Base-by-base conservation (phyloP, 768 basidiomycete genomes). In the Galerina sulciceps region DNA sequence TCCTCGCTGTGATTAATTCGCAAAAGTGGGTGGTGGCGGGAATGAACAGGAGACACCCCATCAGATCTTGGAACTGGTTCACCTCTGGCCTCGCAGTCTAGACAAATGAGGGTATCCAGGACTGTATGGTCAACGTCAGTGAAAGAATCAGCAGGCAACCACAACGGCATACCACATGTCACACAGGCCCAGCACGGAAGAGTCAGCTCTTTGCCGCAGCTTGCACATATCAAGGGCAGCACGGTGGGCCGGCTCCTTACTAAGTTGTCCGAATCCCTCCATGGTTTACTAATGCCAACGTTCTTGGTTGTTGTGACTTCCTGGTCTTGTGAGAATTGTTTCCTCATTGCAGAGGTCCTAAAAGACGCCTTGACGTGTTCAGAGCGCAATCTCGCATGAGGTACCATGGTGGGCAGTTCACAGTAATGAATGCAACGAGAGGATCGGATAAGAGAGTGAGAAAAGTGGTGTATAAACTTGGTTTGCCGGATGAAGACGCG, bases 391-490 rank as follows among this genome's bases (percentile, higher is more conserved):
- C 60, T 55, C 1, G 60, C 57, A 13, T 53, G 60, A 2, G 46
- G 44, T 31, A 60, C 49, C 8, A 65, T 35, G 26, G 17, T 46
- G 10, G 40, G 20, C 11, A 56, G 10, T 37, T 65, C 60, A 34
- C 41, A 61, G 26, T 52, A 34, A 13, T 53, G 26, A 1, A 65
- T 11, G 37, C 50, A 43, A 13, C 23, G 22, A 9, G 38, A 50
- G 15, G 57, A 58, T 1, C 63, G 58, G 17, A 65, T 41, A 15
- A 61, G 57, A 18, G 60, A 43, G 37, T 65, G 63, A 2, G 63
- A 61, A 9, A 38, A 34, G 15, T 50, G 22, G 20, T 65, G 63
- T 6, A 41, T 36, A 26, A 57, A 22, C 15, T 50, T 43, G n/a
- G n/a, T 31, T 10, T 36, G 9, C 13, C 36, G 31, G 18, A 17